phyloP scores from a whole-genome alignment of 2,329 filamentous ascomycete species.

The Diaporthe ampelina region DNA sequence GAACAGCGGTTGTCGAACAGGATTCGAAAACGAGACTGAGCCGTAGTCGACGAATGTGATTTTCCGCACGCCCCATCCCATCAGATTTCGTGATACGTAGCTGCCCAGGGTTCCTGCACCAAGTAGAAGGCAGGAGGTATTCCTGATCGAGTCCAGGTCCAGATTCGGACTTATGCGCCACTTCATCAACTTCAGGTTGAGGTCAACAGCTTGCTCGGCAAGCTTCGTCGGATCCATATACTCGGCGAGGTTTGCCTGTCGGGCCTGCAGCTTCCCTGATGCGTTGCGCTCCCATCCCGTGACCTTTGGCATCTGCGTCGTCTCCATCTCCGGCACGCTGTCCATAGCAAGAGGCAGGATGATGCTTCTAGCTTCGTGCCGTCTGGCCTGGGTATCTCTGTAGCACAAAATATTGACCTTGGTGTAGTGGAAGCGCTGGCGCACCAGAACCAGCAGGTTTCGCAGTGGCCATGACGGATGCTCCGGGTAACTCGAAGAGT shows the following conservation, averaged over 20 bases:
- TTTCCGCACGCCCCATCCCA: slow-evolving; percentile 96
- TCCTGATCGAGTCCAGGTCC: slow-evolving; percentile 89
- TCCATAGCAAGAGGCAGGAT: slow-evolving; percentile 78
- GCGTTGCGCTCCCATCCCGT: slow-evolving; percentile 95
- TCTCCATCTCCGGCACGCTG: slow-evolving; percentile 57
- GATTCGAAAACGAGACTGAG: slow-evolving; percentile 94
- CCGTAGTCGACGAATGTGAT: slow-evolving; percentile 98
- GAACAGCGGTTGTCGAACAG: slow-evolving; percentile 94
- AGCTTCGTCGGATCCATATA: slow-evolving; percentile 93
- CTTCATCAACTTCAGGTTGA: slow-evolving; percentile 98
- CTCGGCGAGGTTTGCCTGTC: slow-evolving; percentile 85
- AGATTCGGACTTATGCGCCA: slow-evolving; percentile 94
- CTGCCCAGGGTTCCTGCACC: slow-evolving; percentile 94
- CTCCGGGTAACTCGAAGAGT: slow-evolving; percentile 90
- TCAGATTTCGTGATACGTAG: slow-evolving; percentile 90
- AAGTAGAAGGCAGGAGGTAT: slow-evolving; percentile 89
- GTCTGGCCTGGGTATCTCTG: slow-evolving; percentile 81
- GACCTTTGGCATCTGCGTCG: slow-evolving; percentile 81
- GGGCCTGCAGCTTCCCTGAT: slow-evolving; percentile 81
- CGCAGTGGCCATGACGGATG: slow-evolving; percentile 94
- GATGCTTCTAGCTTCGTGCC: slow-evolving; percentile 86
- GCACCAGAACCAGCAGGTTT: slow-evolving; percentile 87
- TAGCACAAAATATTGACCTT: slow-evolving; percentile 91
- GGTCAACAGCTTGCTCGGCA: slow-evolving; percentile 93
- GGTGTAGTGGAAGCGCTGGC: slow-evolving; percentile 82